Percentiles rank a stretch among this genome's conserved stretches.
phyloP scores from a whole-genome alignment of 202 grass and related monocot genomes.

The Carex sylvatica region DNA sequence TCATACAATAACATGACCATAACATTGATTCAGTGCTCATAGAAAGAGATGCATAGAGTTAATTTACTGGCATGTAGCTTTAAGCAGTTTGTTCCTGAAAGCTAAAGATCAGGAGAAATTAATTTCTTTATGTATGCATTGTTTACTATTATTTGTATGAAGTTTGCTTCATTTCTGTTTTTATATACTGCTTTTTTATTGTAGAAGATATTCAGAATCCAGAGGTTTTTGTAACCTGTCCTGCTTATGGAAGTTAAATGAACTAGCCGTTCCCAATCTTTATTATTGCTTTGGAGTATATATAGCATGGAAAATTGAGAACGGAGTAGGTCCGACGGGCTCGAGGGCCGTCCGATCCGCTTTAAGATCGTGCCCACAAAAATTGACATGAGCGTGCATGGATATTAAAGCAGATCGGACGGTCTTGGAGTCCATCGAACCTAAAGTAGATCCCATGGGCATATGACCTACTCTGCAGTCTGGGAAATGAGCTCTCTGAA shows the following conservation, averaged over 20 bases:
- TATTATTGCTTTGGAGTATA: not conserved
- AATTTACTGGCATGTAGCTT: constrained; percentile 18
- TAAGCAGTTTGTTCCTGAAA: constrained; percentile 8
- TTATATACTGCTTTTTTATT: constrained; percentile 10
- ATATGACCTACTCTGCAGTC: too few species aligned
- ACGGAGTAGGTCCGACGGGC: too few species aligned
- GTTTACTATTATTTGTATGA: not conserved
- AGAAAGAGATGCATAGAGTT: constrained; percentile 4
- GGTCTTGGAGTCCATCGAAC: too few species aligned
- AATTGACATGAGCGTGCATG: too few species aligned
- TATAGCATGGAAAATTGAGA: not conserved
- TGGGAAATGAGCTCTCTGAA: not conserved
- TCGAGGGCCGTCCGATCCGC: too few species aligned
- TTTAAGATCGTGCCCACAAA: too few species aligned
- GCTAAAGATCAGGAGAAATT: not conserved
- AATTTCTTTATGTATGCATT: not conserved
- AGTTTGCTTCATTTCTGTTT: not conserved
- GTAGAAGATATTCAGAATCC: not conserved
- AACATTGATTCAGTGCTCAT: not conserved
- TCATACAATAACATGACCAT: not conserved
- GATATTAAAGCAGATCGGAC: too few species aligned
- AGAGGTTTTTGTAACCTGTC: not conserved
- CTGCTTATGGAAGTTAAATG: not conserved
- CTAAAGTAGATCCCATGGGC: too few species aligned
- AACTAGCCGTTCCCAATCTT: not conserved